These are phyloP conservation scores for Komagataella phaffii DNA, from an alignment of 805 yeast genomes.

Conservation along the genomic window DNA sequence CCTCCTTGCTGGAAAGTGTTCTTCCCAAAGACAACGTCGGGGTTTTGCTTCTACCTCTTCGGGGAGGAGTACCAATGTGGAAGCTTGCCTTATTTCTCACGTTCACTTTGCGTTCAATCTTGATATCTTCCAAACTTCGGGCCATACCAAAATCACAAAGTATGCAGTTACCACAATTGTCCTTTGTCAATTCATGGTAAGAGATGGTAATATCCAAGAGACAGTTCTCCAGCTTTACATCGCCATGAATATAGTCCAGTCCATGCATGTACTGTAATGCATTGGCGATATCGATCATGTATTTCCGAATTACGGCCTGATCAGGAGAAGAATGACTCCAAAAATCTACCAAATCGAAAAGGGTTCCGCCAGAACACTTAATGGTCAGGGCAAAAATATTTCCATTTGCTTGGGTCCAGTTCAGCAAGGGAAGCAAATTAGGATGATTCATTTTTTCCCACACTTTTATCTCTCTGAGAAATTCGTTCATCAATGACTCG, in stretches of 20 bases:
- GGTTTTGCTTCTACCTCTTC: background rate
- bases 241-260: conserved; percentile 64
- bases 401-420: conserved; percentile 44
- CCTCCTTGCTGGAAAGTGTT: background rate
- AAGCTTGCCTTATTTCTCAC: background rate
- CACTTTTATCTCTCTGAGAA: conserved; percentile 56
- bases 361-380: conserved; percentile 60
- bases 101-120: background rate
- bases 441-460: conserved; percentile 64
- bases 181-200: conserved; percentile 9
- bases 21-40: background rate
- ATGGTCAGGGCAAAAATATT: conserved; percentile 60
- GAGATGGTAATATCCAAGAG: conserved; percentile 31
- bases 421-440: conserved; percentile 48
- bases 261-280: conserved; percentile 55
- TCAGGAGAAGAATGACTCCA: conserved; percentile 36
- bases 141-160: conserved; percentile 91
- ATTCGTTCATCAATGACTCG: conserved; percentile 32
- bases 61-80: conserved; percentile 1
- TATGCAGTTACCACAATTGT: conserved; percentile 20
- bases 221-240: conserved; percentile 72
- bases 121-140: conserved; percentile 9
- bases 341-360: conserved; percentile 57
- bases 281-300: conserved; percentile 37
- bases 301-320: conserved; percentile 15